phyloP scores from a whole-genome alignment of 2,329 filamentous ascomycete genomes.

The Nannizziopsis barbatae region DNA sequence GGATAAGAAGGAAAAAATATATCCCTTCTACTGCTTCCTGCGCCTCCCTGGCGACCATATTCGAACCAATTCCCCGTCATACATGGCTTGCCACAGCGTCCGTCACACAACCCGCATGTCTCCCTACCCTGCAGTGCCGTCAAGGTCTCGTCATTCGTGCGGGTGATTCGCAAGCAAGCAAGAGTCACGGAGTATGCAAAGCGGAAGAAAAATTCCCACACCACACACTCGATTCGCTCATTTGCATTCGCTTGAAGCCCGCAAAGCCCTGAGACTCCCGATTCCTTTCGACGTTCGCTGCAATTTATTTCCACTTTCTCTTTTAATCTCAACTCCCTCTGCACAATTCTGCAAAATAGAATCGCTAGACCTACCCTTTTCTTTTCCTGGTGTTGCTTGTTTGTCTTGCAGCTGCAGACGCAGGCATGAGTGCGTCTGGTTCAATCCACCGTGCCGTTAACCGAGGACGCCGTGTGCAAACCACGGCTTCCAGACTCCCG shows the following conservation, averaged over 20 bases:
- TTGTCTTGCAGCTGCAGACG: too few species aligned
- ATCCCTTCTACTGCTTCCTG: not conserved
- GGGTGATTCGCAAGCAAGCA: not conserved
- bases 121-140: not conserved
- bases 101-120: conserved; percentile 4
- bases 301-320: not conserved
- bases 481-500: conserved; percentile 3
- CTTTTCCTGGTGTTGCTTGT: not conserved
- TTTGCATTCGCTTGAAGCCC: not conserved
- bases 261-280: not conserved
- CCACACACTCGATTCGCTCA: conserved; percentile 2
- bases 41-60: not conserved
- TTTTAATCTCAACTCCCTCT: not conserved
- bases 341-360: not conserved
- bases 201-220: not conserved
- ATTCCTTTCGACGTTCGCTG: conserved; percentile 1
- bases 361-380: not conserved
- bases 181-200: not conserved
- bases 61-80: conserved; percentile 4
- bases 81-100: conserved; percentile 7
- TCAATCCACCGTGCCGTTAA: conserved; percentile 2
- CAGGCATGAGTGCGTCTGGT: conserved; percentile 6
- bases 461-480: conserved; percentile 13
- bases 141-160: not conserved
- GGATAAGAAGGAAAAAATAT: not conserved